Base-by-base conservation (phyloP, 2,329 filamentous ascomycete species). In the Paradendryphiella salina region DNA sequence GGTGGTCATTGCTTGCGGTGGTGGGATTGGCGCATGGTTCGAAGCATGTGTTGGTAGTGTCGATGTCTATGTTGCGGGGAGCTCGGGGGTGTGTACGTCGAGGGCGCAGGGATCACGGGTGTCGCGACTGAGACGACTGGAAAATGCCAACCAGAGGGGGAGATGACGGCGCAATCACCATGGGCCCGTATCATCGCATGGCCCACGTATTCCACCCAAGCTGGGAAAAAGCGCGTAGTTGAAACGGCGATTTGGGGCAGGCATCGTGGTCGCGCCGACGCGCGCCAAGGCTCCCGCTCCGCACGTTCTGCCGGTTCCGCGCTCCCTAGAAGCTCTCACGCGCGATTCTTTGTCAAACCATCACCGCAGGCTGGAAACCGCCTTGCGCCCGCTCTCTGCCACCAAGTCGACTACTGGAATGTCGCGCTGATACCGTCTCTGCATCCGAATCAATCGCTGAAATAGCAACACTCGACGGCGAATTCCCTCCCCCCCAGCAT, bases 401-500 rank as follows among this genome's bases (percentile, higher is more conserved):
- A 26, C 23, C 23, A 26, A 26, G 48, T 29, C 38, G 9, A 28
- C 11, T 37, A 46, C 56, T 58, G 52, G 50, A 58, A 65, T 65
- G 63, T 54, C 57, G 57, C 56, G 46, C 54, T 66, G 50, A 59
- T n/a, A 15, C 43, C 41, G 40, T 34, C 35, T 29, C 50, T 44
- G 17, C 13, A 15, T 28, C 36, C 41, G 20, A 17, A 45, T 28
- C 32, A 23, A 23, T 21, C 49, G 39, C 48, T 31, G 51, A 26
- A 18, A 15, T 11, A 38, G n/a, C 34, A 32, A 26, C 23, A 35
- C 46, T 21, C 47, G 42, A 34, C 47, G 54, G 56, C 57, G 51
- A 52, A 52, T 46, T 46, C 45, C 34, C 39, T 46, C 44, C 45
- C 34, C 39, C 40, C 37, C 50, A 59, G 52, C 69, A 84, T 84